Evolutionary conservation across 768 basidiomycete genomes (phyloP).

Genomic region (Boletus subparvulus): DNA sequence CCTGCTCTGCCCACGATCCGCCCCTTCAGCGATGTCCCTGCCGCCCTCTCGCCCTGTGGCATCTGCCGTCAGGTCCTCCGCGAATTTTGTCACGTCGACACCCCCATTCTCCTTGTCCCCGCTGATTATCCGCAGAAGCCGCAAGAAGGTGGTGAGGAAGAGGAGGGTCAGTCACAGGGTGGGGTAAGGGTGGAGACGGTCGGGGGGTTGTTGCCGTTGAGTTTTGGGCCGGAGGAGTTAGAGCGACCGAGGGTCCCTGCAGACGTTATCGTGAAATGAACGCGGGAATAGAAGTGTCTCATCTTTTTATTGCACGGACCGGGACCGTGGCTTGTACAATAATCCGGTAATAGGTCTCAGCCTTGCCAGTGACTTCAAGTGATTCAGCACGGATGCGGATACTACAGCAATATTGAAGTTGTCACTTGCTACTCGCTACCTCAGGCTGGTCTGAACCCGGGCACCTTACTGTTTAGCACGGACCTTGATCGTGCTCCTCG

Average conservation of each 20-base stretch:
- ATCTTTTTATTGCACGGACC: too few relatives aligned
- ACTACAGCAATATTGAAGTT: too few relatives aligned
- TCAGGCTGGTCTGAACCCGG: too few relatives aligned
- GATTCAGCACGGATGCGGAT: too few relatives aligned
- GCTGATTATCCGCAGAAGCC: constrained; percentile 52
- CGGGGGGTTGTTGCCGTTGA: constrained; percentile 74
- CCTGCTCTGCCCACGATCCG: neutral
- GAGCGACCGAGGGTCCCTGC: constrained; percentile 42
- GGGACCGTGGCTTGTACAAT: too few relatives aligned
- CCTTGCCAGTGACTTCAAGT: too few relatives aligned
- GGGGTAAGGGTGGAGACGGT: constrained; percentile 63
- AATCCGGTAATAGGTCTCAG: too few relatives aligned
- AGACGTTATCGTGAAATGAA: neutral
- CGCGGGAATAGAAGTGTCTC: neutral
- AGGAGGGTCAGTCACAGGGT: constrained; percentile 36
- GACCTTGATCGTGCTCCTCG: neutral
- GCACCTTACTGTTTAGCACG: too few relatives aligned
- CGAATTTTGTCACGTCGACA: constrained; percentile 76
- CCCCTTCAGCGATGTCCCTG: constrained; percentile 59
- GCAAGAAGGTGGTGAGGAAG: constrained; percentile 4
- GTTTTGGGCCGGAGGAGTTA: constrained; percentile 87
- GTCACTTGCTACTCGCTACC: too few relatives aligned
- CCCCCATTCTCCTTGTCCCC: constrained; percentile 72
- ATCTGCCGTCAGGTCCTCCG: constrained; percentile 90
- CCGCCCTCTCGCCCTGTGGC: constrained; percentile 82